Base-by-base conservation (phyloP, 768 basidiomycete species). In the Trametes elegans region DNA sequence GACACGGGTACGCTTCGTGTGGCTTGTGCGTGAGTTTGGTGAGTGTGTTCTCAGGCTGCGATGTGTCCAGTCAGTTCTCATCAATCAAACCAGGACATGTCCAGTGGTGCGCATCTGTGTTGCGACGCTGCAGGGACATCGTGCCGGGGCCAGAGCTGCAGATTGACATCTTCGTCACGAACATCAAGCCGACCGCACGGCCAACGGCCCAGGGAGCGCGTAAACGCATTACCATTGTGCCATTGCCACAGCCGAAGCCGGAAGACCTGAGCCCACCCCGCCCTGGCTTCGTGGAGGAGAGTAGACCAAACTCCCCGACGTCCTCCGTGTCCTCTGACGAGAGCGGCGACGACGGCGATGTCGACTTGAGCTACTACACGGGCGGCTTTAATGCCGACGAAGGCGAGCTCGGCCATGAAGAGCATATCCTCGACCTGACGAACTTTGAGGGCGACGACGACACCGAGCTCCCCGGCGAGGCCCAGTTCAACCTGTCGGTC, bases 371-470 rank as follows among this genome's bases (percentile, higher is more conserved):
- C 43, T 75, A 77, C 50, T 76, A 78, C 62, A 68, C 68, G 3
- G 71, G 73, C 11, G 69, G 60, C 38, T 66, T 62, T 1, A 70
- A 72, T n/a, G n/a, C n/a, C 3, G 70, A 69, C n/a, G 69, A 70
- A 9, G 67, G 77, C 24, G 65, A 66, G 41, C 62, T 71, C 2
- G 70, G 73, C 3, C 76, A 77, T 51, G 77, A 79, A 54, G 74
- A 74, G 36, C 77, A 82, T 48, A 75, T 80, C 1, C 69, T 87
- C 5, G 87, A 90, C 59, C 70, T 87, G 55, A 88, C 88, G 5
- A 85, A 89, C 63, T 92, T 89, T 63, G 87, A 90, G 56, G 88
- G 88, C 23, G 89, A 92, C 58, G 74, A 84, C 38, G 82, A 87
- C 55, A 71, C 78, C 13, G 70, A 73, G 14, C 67, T 81, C 18